These are phyloP conservation scores for Capsicum baccatum DNA, from an alignment of 257 asterid genomes.

Conservation along the genomic window DNA sequence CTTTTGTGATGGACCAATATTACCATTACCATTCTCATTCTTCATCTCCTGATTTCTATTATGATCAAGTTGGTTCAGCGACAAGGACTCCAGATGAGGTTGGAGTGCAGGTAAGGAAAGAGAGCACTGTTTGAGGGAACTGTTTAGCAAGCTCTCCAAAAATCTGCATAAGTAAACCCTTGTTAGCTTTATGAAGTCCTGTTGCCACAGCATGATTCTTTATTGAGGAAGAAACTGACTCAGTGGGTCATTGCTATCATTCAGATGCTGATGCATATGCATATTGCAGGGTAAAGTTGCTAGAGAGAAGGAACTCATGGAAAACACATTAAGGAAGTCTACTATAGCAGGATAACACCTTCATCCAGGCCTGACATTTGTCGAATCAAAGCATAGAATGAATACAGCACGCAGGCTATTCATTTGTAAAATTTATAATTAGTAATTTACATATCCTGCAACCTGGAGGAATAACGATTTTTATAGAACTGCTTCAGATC, in stretches of 20 bases:
- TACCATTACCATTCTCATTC: slow-evolving; percentile 52
- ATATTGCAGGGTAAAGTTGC: slow-evolving; percentile 15
- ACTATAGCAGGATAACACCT: slow-evolving; percentile 7
- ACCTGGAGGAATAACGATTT: not conserved
- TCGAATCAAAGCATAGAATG: slow-evolving; percentile 9
- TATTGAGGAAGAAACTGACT: not conserved
- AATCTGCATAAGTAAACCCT: slow-evolving; percentile 54
- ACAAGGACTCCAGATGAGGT: slow-evolving; percentile 54
- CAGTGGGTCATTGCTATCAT: not conserved
- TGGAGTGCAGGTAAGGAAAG: slow-evolving; percentile 68
- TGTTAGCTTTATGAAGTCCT: slow-evolving; percentile 36
- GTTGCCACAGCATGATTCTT: slow-evolving; percentile 31
- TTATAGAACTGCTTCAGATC: not conserved
- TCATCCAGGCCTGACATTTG: slow-evolving; percentile 15
- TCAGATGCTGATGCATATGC: slow-evolving; percentile 16
- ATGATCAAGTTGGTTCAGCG: slow-evolving; percentile 47
- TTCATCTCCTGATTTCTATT: slow-evolving; percentile 58
- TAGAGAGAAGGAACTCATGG: not conserved
- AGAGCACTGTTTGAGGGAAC: slow-evolving; percentile 59
- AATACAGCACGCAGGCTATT: not conserved
- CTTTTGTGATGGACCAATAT: slow-evolving; percentile 46
- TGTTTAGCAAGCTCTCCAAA: slow-evolving; percentile 71
- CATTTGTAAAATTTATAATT: not conserved
- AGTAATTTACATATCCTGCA: not conserved
- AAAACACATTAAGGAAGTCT: slow-evolving; percentile 1